These are phyloP conservation scores for Colletotrichum shisoi DNA, from an alignment of 2,329 filamentous ascomycete species.

Conservation along the genomic window DNA sequence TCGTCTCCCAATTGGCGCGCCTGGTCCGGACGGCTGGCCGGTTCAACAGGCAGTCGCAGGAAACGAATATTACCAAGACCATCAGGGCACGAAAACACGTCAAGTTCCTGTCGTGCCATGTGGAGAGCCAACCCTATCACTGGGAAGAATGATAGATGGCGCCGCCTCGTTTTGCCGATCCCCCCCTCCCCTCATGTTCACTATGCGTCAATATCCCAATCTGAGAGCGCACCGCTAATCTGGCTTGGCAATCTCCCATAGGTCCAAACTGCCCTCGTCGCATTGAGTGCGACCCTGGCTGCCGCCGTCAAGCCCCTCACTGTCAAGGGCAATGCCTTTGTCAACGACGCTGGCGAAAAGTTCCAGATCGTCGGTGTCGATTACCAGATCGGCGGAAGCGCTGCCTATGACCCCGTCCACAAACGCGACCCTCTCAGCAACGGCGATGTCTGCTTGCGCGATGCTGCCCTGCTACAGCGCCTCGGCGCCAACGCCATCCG, in stretches of 20 bases:
- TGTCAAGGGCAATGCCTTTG: slow-evolving; percentile 65
- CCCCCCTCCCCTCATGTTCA: neutral
- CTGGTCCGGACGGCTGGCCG: neutral
- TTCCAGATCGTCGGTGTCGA: slow-evolving; percentile 74
- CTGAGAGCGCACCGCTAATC: slow-evolving; percentile 7
- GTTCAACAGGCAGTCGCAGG: neutral
- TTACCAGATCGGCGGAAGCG: slow-evolving; percentile 73
- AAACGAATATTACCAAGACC: slow-evolving; percentile 15
- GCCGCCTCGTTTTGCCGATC: slow-evolving; percentile 24
- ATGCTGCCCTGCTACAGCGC: slow-evolving; percentile 71
- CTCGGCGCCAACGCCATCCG: slow-evolving; percentile 73
- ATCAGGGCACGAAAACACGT: slow-evolving; percentile 19
- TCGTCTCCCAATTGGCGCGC: slow-evolving; percentile 14
- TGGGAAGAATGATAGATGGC: slow-evolving; percentile 1
- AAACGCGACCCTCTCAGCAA: slow-evolving; percentile 69
- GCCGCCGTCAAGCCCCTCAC: slow-evolving; percentile 66
- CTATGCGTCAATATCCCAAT: slow-evolving; percentile 2
- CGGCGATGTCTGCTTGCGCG: slow-evolving; percentile 65
- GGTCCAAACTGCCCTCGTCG: slow-evolving; percentile 58
- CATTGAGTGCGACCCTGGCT: slow-evolving; percentile 61
- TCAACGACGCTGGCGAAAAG: slow-evolving; percentile 67
- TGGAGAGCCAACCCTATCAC: slow-evolving; percentile 9
- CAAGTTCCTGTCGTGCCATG: slow-evolving; percentile 13
- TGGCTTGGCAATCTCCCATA: slow-evolving; percentile 37
- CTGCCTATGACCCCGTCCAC: slow-evolving; percentile 64